These are phyloP conservation scores for Catharanthus roseus DNA, from an alignment of 257 asterid genomes.

Conservation along the genomic window DNA sequence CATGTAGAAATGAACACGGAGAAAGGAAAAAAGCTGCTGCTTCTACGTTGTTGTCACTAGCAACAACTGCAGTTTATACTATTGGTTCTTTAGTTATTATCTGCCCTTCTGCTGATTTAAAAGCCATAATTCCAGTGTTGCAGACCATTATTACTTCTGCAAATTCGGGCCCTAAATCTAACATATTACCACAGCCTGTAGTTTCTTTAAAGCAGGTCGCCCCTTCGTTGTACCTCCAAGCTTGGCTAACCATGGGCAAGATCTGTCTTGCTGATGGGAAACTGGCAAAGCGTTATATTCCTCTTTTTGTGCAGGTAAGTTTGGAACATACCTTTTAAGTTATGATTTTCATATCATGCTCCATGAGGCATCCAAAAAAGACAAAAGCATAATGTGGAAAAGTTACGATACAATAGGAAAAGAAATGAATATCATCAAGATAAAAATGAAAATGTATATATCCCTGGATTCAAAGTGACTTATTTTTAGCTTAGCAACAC, in stretches of 20 bases:
- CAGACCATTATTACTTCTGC: slow-evolving; percentile 75
- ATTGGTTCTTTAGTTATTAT: slow-evolving; percentile 67
- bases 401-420: neutral
- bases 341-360: neutral
- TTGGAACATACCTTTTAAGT: slow-evolving; percentile 5
- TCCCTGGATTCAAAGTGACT: neutral
- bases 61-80: slow-evolving; percentile 65
- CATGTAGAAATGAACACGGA: slow-evolving; percentile 31
- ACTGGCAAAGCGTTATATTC: slow-evolving; percentile 85
- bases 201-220: slow-evolving; percentile 50
- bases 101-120: slow-evolving; percentile 65
- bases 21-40: slow-evolving; percentile 35
- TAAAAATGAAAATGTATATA: neutral
- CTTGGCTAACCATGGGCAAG: slow-evolving; percentile 95
- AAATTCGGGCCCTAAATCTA: slow-evolving; percentile 45
- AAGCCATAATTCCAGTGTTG: slow-evolving; percentile 52
- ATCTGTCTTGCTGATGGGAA: slow-evolving; percentile 89
- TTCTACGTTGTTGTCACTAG: slow-evolving; percentile 35
- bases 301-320: slow-evolving; percentile 90
- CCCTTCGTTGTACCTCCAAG: slow-evolving; percentile 70
- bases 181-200: slow-evolving; percentile 34
- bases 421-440: neutral
- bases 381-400: neutral
- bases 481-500: neutral
- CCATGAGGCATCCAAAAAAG: neutral